Evolutionary conservation across 2,329 filamentous ascomycete genomes (phyloP).

Genomic region (Colletotrichum lindemuthianum): DNA sequence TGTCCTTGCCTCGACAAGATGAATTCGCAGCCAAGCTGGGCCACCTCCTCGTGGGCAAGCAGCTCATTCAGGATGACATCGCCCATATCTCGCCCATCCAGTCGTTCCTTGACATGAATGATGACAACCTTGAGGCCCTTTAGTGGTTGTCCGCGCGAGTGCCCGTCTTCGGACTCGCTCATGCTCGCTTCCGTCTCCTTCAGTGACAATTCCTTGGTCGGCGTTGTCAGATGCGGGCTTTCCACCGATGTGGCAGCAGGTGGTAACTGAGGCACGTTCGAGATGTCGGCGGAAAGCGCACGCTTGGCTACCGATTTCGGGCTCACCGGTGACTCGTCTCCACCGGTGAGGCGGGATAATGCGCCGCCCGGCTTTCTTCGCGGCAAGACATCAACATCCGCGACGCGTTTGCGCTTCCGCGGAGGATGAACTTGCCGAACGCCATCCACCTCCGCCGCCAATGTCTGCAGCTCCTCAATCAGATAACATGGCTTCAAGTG

Average conservation of each 20-base stretch:
- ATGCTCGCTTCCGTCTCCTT: slow-evolving; percentile 46
- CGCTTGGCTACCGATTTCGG: slow-evolving; percentile 54
- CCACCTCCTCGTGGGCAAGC: slow-evolving; percentile 70
- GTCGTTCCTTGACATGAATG: slow-evolving; percentile 92
- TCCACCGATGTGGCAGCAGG: slow-evolving; percentile 37
- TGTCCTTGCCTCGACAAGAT: slow-evolving; percentile 75
- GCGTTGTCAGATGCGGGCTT: slow-evolving; percentile 57
- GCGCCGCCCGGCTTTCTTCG: slow-evolving; percentile 29
- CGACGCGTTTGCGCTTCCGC: slow-evolving; percentile 72
- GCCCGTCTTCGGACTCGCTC: slow-evolving; percentile 29
- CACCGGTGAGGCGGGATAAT: slow-evolving; percentile 32
- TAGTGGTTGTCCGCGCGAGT: slow-evolving; percentile 60
- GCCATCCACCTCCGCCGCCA: slow-evolving; percentile 77
- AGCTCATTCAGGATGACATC: slow-evolving; percentile 79
- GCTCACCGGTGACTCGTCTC: slow-evolving; percentile 60
- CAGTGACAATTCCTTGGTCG: slow-evolving; percentile 58
- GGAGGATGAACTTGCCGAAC: slow-evolving; percentile 51
- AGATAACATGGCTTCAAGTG: slow-evolving; percentile 88
- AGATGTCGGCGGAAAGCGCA: slow-evolving; percentile 42
- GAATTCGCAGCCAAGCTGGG: slow-evolving; percentile 81
- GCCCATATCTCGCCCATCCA: slow-evolving; percentile 75
- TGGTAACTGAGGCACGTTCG: slow-evolving; percentile 58
- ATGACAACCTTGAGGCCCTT: slow-evolving; percentile 82
- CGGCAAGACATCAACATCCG: slow-evolving; percentile 47
- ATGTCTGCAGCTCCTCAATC: slow-evolving; percentile 77